A percentile compares a stretch with the other conserved stretches of the same genome.
Conservation (phyloP, 2,329 filamentous ascomycete species). For the Fonsecaea multimorphosa region DNA sequence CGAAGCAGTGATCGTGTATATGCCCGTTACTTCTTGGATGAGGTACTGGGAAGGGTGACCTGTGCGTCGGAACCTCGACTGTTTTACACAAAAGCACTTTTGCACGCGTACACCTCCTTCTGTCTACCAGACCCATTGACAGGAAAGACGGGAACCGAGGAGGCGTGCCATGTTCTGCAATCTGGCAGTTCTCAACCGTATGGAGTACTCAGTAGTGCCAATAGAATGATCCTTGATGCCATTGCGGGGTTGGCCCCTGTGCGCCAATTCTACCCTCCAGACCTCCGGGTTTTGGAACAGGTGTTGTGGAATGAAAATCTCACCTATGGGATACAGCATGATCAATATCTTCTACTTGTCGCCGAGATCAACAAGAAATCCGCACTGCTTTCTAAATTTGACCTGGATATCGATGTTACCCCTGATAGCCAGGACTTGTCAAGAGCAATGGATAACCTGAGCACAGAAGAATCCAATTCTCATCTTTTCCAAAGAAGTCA, state of each 20-base stretch:
- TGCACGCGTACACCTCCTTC: conserved; percentile 68
- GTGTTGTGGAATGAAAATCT: conserved; percentile 53
- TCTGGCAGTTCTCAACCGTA: conserved; percentile 16
- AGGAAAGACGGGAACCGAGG: conserved; percentile 42
- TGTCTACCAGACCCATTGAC: conserved; percentile 47
- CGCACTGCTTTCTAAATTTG: conserved; percentile 45
- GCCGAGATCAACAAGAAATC: conserved; percentile 47
- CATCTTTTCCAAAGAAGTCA: conserved; percentile 12
- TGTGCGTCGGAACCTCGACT: conserved; percentile 63
- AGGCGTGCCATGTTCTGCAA: conserved; percentile 42
- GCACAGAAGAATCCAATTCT: conserved; percentile 1
- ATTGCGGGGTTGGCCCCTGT: conserved; percentile 26
- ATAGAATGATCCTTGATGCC: conserved; percentile 42
- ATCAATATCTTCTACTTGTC: conserved; percentile 13
- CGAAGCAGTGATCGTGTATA: conserved; percentile 48
- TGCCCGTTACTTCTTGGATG: conserved; percentile 60
- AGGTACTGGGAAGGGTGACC: conserved; percentile 61
- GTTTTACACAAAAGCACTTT: conserved; percentile 62
- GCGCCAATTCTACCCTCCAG: conserved; percentile 20
- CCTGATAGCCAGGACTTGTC: conserved; percentile 15
- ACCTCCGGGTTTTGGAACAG: conserved; percentile 53
- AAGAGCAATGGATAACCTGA: background rate
- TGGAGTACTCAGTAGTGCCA: conserved; percentile 4
- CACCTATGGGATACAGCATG: conserved; percentile 54
- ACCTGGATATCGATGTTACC: conserved; percentile 42